These are phyloP conservation scores for Solanum sitiens DNA, from an alignment of 257 asterid species.

Conservation along the genomic window DNA sequence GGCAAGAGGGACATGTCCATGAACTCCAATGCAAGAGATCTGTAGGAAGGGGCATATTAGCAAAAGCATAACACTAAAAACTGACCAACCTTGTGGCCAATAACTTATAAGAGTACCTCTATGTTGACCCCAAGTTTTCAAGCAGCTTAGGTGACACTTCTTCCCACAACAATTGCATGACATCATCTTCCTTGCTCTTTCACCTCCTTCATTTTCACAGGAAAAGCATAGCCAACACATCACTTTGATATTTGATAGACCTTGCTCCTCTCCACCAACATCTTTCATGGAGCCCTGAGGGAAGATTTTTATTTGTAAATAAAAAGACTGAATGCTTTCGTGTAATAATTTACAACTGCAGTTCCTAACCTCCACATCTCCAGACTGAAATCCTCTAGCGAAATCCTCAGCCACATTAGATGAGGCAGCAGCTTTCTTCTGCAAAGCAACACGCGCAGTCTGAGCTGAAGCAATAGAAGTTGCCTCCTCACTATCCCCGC, in stretches of 20 bases:
- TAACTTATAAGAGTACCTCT: conserved; percentile 46
- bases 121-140: conserved; percentile 81
- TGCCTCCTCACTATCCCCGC: conserved; percentile 37
- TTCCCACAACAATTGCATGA: conserved; percentile 84
- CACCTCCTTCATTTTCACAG: conserved; percentile 83
- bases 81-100: neutral
- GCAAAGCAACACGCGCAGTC: conserved; percentile 74
- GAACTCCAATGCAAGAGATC: conserved; percentile 99
- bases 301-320: neutral
- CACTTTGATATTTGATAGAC: conserved; percentile 54
- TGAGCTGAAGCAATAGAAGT: conserved; percentile 52
- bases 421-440: conserved; percentile 82
- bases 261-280: conserved; percentile 58
- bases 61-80: neutral
- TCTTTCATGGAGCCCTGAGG: conserved; percentile 43
- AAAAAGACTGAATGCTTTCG: neutral
- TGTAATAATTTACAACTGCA: neutral
- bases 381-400: conserved; percentile 76
- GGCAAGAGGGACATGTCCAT: conserved; percentile 96
- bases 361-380: conserved; percentile 50
- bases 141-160: conserved; percentile 81
- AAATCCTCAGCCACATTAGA: conserved; percentile 75
- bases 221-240: conserved; percentile 85
- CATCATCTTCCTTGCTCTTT: conserved; percentile 79
- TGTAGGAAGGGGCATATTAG: conserved; percentile 23